Base-by-base conservation (phyloP, 2,329 filamentous ascomycete genomes). In the Diaporthe sp. region DNA sequence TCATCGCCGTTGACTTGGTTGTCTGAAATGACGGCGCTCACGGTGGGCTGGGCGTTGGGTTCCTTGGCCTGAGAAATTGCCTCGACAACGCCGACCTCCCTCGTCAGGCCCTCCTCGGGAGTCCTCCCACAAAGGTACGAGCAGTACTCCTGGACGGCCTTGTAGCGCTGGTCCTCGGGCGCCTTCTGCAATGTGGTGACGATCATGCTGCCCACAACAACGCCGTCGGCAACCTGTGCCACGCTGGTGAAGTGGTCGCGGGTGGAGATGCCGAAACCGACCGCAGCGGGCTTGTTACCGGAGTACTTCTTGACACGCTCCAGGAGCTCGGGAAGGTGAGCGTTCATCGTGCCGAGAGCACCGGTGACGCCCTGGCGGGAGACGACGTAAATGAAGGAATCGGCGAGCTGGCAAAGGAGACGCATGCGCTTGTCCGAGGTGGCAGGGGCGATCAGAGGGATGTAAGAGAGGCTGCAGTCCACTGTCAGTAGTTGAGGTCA, bases 321-420 rank as follows among this genome's bases (percentile, higher is more conserved):
- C 75, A 99, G 88, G 51, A 99, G 90, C 70, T 94, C 92, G 19
- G 96, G 95, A 46, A 99, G 90, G 75, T 94, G 93, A 59, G 92
- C 89, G 84, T 95, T 98, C 81, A 99, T 87, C 37, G 92, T 92
- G 46, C 96, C 96, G 0, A 92, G 93, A 19, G 95, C 97, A 80
- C 97, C 97, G 13, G 97, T 99, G 74, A 98, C 96, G 80, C 97
- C 97, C 94, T 98, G 97, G 80, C 96, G 91, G 37, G 96, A 98
- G 74, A 99, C 97, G 77, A 99, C 96, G 84, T 99, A 99, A 86
- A 99, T 98, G 88, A 98, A 99, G 4, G 96, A 98, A 86, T 98
- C 96, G 82, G 97, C 97, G 78, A 99, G 96, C 84, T 95, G 92
- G 90, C 97, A 99, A 17, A 99, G 93, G 55, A 98, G 90, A 86